Percentiles rank a stretch among this genome's conserved stretches.
These are phyloP conservation scores for Camellia oleifera DNA, from an alignment of 179 eudicot species.

Conservation along the genomic window DNA sequence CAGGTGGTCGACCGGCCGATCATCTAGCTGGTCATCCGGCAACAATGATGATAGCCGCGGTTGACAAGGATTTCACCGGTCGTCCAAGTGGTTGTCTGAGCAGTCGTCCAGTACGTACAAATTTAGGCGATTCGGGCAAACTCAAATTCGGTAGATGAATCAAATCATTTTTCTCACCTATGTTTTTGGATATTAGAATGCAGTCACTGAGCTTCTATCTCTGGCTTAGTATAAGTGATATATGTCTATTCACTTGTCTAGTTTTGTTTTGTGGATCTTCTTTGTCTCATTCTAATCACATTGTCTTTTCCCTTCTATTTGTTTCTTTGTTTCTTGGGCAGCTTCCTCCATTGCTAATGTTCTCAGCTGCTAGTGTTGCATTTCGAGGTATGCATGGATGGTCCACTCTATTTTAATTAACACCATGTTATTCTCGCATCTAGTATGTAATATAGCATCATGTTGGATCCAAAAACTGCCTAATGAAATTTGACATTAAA, in stretches of 20 bases:
- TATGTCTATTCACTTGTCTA: neutral
- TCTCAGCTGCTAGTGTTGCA: conserved; percentile 36
- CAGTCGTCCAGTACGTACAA: too few relatives aligned
- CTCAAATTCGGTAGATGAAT: too few relatives aligned
- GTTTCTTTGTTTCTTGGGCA: conserved; percentile 22
- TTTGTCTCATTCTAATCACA: neutral
- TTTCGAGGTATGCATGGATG: conserved; percentile 59
- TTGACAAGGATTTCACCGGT: too few relatives aligned
- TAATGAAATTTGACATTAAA: neutral
- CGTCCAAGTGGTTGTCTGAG: too few relatives aligned
- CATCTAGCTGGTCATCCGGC: too few relatives aligned
- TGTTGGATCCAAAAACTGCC: neutral
- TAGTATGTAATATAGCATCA: neutral
- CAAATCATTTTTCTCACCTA: too few relatives aligned
- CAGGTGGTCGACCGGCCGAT: too few relatives aligned
- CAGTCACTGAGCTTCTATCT: too few relatives aligned
- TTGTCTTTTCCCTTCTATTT: neutral
- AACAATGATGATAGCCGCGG: too few relatives aligned
- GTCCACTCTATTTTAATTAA: neutral
- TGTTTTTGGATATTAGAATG: too few relatives aligned
- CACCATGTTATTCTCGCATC: neutral
- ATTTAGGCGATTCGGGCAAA: too few relatives aligned
- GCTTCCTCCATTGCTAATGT: conserved; percentile 47
- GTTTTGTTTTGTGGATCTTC: neutral
- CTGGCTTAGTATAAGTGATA: too few relatives aligned